Evolutionary conservation across 129 eudicot genomes (phyloP).

Genomic region (Daucus carota): DH1_v3.0 NC_030384.2:39622001-39622500

Average conservation of each 20-base stretch:
- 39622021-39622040: background rate
- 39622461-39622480: slow-evolving; percentile 64
- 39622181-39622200: slow-evolving; percentile 83
- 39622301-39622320: background rate
- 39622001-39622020: background rate
- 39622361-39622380: slow-evolving; percentile 89
- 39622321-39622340: slow-evolving; percentile 44
- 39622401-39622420: slow-evolving; percentile 89
- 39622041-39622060: background rate
- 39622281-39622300: background rate
- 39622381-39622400: slow-evolving; percentile 82
- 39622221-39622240: slow-evolving; percentile 77
- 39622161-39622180: slow-evolving; percentile 77
- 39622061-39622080: background rate
- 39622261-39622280: background rate
- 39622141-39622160: slow-evolving; percentile 73
- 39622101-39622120: slow-evolving; percentile 60
- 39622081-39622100: slow-evolving; percentile 16
- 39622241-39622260: slow-evolving; percentile 7
- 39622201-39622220: slow-evolving; percentile 62
- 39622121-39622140: slow-evolving; percentile 81
- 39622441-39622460: slow-evolving; percentile 51
- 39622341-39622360: slow-evolving; percentile 71
- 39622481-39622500: slow-evolving; percentile 74
- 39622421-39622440: slow-evolving; percentile 78